A percentile compares a stretch with the other conserved stretches of the same genome.
phyloP scores from a whole-genome alignment of 2,329 filamentous ascomycete species.

The Thelonectria blattea region DNA sequence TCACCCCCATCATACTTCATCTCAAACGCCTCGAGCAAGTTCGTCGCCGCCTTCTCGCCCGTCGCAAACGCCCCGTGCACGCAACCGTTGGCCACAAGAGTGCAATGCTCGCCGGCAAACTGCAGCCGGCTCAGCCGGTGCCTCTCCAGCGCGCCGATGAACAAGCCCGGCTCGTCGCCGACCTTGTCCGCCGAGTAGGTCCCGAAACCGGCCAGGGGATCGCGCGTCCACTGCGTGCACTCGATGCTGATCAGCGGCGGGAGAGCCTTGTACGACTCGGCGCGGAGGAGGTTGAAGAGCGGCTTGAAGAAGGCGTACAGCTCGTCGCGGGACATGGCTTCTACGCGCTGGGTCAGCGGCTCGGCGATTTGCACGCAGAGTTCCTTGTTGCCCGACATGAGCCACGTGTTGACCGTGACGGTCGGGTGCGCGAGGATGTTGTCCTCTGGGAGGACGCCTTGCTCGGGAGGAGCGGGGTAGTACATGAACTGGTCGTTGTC shows the following conservation, averaged over 20 bases:
- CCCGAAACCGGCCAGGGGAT: constrained; percentile 16
- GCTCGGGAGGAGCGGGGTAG: constrained; percentile 13
- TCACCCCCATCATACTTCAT: constrained; percentile 10
- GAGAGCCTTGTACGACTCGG: constrained; percentile 20
- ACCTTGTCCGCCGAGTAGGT: constrained; percentile 21
- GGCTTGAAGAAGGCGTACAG: constrained; percentile 16
- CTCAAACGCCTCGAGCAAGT: constrained; percentile 12
- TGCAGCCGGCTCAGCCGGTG: constrained; percentile 12
- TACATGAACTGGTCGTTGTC: constrained; percentile 20
- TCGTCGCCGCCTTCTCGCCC: constrained; percentile 14
- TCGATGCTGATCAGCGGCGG: constrained; percentile 10
- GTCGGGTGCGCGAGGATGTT: constrained; percentile 17
- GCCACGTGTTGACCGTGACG: constrained; percentile 16
- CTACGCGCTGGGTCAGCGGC: constrained; percentile 14
- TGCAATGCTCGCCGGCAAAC: constrained; percentile 20
- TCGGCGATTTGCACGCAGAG: constrained; percentile 18
- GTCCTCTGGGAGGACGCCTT: background rate
- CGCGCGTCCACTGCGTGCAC: constrained; percentile 17
- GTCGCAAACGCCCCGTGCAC: constrained; percentile 18
- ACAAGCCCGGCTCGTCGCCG: constrained; percentile 15
- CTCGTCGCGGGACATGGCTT: constrained; percentile 15
- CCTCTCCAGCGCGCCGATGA: constrained; percentile 9
- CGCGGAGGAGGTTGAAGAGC: constrained; percentile 15
- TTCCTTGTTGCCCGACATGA: constrained; percentile 17
- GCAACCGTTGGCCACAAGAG: constrained; percentile 12